A percentile compares a stretch with the other conserved stretches of the same genome.
These are phyloP conservation scores for Fusarium guadeloupense DNA, from an alignment of 2,329 filamentous ascomycete species.

Conservation along the genomic window DNA sequence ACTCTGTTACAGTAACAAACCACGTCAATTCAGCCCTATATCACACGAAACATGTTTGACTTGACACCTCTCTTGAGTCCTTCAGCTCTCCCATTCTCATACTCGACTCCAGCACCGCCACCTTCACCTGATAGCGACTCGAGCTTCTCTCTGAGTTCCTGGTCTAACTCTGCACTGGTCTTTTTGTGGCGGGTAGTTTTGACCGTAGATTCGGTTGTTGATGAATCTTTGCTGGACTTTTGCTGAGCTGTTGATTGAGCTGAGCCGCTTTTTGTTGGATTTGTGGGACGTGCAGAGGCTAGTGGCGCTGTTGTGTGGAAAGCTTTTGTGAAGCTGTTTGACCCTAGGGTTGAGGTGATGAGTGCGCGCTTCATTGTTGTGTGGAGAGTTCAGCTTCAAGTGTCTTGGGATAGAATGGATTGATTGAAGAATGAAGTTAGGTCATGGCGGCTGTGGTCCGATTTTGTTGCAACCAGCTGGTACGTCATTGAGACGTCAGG, in stretches of 20 bases:
- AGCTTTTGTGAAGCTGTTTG: fast-evolving
- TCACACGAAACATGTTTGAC: slow-evolving; percentile 81
- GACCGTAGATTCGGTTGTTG: not conserved
- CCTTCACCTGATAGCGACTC: slow-evolving; percentile 75
- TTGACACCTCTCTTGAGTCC: slow-evolving; percentile 78
- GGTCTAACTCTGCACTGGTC: slow-evolving; percentile 70
- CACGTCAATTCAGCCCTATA: slow-evolving; percentile 50
- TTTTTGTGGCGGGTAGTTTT: slow-evolving; percentile 49
- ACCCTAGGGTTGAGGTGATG: fast-evolving
- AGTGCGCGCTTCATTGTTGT: slow-evolving; percentile 6
- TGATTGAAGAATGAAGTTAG: not conserved
- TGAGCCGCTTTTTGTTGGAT: fast-evolving
- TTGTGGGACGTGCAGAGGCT: not conserved
- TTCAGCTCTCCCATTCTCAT: slow-evolving; percentile 76
- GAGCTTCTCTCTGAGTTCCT: slow-evolving; percentile 71
- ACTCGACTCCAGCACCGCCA: slow-evolving; percentile 75
- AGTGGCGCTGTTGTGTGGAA: not conserved
- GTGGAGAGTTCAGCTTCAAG: too few relatives aligned
- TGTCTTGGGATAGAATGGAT: too few relatives aligned
- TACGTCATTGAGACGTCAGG: slow-evolving; percentile 25
- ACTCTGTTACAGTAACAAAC: too few relatives aligned
- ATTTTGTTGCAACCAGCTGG: not conserved
- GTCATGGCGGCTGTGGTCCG: fast-evolving
- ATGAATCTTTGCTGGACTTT: not conserved
- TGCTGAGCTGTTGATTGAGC: not conserved